Evolutionary conservation across 2,329 filamentous ascomycete species (phyloP).

Genomic region (Xylaria sp.): DNA sequence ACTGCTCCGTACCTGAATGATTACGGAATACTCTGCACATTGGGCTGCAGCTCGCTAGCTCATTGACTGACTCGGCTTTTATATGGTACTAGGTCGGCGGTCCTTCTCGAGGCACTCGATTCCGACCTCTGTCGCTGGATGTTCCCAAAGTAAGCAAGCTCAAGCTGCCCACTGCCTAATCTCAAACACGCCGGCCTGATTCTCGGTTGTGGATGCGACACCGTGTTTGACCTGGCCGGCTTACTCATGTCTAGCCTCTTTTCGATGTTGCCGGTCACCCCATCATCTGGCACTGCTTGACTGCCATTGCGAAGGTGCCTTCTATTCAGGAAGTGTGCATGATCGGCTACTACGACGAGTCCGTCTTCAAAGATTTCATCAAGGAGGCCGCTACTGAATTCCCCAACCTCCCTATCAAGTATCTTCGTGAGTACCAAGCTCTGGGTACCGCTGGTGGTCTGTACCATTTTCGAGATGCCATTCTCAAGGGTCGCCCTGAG

Average conservation of each 20-base stretch:
- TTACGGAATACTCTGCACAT: not conserved
- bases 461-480: conserved; percentile 98
- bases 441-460: conserved; percentile 92
- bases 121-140: conserved; percentile 90
- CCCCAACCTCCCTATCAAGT: conserved; percentile 84
- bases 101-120: conserved; percentile 90
- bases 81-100: conserved; percentile 68
- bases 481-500: conserved; percentile 91
- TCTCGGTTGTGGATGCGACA: not conserved
- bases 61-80: conserved; percentile 27
- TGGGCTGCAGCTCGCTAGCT: not conserved
- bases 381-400: conserved; percentile 82
- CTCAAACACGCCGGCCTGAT: conserved; percentile 21
- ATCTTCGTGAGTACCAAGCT: conserved; percentile 95
- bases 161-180: not conserved
- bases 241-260: conserved; percentile 59
- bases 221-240: not conserved
- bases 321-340: conserved; percentile 93
- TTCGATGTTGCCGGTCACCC: conserved; percentile 98
- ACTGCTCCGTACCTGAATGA: not conserved
- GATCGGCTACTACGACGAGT: conserved; percentile 98
- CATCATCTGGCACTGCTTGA: conserved; percentile 97
- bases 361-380: conserved; percentile 96
- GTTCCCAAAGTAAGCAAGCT: conserved; percentile 69
- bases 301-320: conserved; percentile 82